phyloP scores from a whole-genome alignment of 352 stramenopile genomes.

The Paralagenidium karlingii region DNA sequence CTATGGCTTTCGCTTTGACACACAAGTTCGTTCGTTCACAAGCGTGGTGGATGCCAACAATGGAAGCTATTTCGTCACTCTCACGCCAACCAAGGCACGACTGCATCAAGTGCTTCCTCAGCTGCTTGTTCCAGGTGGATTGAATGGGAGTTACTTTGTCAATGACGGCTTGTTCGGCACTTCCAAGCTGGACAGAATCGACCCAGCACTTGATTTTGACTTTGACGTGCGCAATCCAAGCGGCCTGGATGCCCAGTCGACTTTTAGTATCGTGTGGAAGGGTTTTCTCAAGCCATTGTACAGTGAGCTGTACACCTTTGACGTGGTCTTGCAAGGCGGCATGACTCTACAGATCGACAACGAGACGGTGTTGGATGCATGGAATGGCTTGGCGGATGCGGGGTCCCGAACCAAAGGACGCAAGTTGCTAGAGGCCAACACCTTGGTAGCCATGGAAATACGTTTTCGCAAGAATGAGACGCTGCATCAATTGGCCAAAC shows the following conservation, averaged over 20 bases:
- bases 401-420: constrained; percentile 2
- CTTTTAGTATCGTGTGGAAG: constrained; percentile 45
- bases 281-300: constrained; percentile 32
- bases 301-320: constrained; percentile 46
- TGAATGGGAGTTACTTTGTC: constrained; percentile 40
- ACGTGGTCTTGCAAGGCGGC: constrained; percentile 17
- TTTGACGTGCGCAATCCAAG: constrained; percentile 21
- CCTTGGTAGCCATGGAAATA: constrained; percentile 25
- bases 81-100: constrained; percentile 8
- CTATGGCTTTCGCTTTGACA: constrained; percentile 24
- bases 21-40: constrained; percentile 6
- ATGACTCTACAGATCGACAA: constrained; percentile 15
- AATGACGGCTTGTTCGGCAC: constrained; percentile 13
- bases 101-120: constrained; percentile 26
- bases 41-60: constrained; percentile 18
- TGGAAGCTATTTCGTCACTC: constrained; percentile 25
- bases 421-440: constrained; percentile 14
- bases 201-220: constrained; percentile 29
- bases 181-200: constrained; percentile 14
- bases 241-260: constrained; percentile 18
- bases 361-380: constrained; percentile 5
- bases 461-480: constrained; percentile 30
- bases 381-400: background rate
- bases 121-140: constrained; percentile 30
- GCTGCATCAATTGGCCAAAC: constrained; percentile 14